Base-by-base conservation (phyloP, 2,329 filamentous ascomycete genomes). In the Trichophyton verrucosum region DNA sequence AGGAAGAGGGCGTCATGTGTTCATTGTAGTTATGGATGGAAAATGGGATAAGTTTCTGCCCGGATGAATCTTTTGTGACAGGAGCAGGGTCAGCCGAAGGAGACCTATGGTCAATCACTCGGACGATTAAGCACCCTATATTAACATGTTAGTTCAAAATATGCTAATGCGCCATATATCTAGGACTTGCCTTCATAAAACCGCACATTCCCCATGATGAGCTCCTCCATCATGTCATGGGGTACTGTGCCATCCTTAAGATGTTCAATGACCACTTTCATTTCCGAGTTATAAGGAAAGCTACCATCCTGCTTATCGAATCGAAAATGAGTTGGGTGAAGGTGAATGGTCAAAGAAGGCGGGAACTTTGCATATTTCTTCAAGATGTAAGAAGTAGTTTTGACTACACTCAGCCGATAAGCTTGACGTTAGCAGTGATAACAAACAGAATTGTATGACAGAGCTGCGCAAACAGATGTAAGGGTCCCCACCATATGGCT, bases 291-390 rank as follows among this genome's bases (percentile, higher is more conserved):
- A 74, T 97, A 97, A 3, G 84, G 82, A 68, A 96, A 96, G 70
- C 88, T 92, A 69, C 91, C 89, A 73, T 96, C 91, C 74, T 96
- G 92, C 68, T 91, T 85, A 67, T 97, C 92, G 75, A 99, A 95
- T 61, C 88, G 85, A 71, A 96, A 97, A 74, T 96, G 87, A 3
- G 83, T 90, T 8, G 85, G 81, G 70, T 96, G 86, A 36, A 99
- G 78, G 72, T 96, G 91, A 24, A 99, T 79, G 58, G 92, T 84
- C 24, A 99, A 78, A 3, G 92, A 97, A 0, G 94, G 91, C 7
- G 86, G 83, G 58, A 80, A 80, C 68, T 81, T 84, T 46, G 78
- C 80, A 74, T 87, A 91, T 74, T 91, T 95, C 67, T 83, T 85
- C n/a, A 97, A 79, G 56, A 97, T 90, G 68, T 94, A 89, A 13